Conservation (phyloP, 371 early-diverging fungal species). For the Rozella allomycis region DNA sequence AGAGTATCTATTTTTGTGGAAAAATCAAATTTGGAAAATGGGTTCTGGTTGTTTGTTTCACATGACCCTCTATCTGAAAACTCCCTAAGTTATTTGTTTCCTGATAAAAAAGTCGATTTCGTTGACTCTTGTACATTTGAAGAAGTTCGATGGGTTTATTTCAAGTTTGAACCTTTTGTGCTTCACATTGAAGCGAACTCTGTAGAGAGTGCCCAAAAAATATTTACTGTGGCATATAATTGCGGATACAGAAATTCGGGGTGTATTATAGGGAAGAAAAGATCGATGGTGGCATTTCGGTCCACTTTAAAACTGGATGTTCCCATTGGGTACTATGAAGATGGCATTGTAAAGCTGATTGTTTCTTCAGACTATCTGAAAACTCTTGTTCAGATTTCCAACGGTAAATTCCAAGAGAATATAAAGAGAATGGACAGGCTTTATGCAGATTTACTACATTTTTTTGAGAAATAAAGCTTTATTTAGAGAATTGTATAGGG, state of each 20-base stretch:
- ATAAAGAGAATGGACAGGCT: neutral
- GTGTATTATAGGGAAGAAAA: neutral
- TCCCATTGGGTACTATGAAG: neutral
- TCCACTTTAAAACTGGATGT: neutral
- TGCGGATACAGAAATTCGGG: constrained; percentile 1
- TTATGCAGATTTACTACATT: too few species aligned
- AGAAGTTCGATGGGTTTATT: too few species aligned
- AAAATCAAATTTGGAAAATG: too few species aligned
- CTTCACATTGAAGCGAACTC: neutral
- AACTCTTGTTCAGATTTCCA: neutral
- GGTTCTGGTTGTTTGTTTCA: too few species aligned
- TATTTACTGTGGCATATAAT: neutral
- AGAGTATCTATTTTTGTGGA: too few species aligned
- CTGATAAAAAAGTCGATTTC: too few species aligned
- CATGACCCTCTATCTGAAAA: too few species aligned
- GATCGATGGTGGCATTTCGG: neutral
- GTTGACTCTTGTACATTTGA: too few species aligned
- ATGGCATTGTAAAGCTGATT: neutral
- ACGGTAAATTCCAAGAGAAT: neutral
- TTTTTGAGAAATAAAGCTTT: too few species aligned
- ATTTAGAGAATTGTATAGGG: too few species aligned
- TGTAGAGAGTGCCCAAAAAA: neutral
- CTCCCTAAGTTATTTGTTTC: too few species aligned
- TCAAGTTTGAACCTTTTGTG: constrained; percentile 1
- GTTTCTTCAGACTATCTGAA: neutral